Conservation (phyloP, 1,139 yeast species). For the Martiniozyma asiatica region DNA sequence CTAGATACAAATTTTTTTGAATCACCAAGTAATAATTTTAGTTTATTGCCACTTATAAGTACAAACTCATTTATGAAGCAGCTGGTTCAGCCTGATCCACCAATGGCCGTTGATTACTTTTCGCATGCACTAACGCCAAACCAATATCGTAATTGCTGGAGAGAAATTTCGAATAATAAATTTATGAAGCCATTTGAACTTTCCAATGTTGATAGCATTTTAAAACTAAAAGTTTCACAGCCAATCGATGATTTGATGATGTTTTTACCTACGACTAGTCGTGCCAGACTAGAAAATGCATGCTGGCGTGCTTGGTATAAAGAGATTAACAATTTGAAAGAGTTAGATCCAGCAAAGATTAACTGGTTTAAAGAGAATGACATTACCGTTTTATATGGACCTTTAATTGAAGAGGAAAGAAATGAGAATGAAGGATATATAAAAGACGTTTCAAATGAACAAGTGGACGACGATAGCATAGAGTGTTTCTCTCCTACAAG, state of each 20-base stretch:
- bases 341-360: slow-evolving; percentile 60
- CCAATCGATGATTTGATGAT: slow-evolving; percentile 22
- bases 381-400: slow-evolving; percentile 77
- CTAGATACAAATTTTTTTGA: slow-evolving; percentile 21
- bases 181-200: slow-evolving; percentile 23
- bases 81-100: slow-evolving; percentile 11
- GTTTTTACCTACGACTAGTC: slow-evolving; percentile 23
- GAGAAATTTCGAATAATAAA: slow-evolving; percentile 18
- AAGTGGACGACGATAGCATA: background rate
- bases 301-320: slow-evolving; percentile 89
- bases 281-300: slow-evolving; percentile 64
- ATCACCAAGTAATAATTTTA: slow-evolving; percentile 13
- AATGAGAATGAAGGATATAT: slow-evolving; percentile 5
- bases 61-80: slow-evolving; percentile 8
- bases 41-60: slow-evolving; percentile 16
- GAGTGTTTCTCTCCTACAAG: background rate
- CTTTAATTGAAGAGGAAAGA: slow-evolving; percentile 27
- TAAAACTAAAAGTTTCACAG: slow-evolving; percentile 12
- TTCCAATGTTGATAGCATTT: slow-evolving; percentile 18
- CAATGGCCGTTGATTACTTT: slow-evolving; percentile 22
- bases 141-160: slow-evolving; percentile 23
- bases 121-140: slow-evolving; percentile 17
- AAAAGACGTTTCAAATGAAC: background rate
- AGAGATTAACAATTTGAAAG: slow-evolving; percentile 49
- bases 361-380: slow-evolving; percentile 77